A percentile compares a stretch with the other conserved stretches of the same genome.
Conservation (phyloP, 2,329 filamentous ascomycete genomes). For the Botrytis deweyae region DNA sequence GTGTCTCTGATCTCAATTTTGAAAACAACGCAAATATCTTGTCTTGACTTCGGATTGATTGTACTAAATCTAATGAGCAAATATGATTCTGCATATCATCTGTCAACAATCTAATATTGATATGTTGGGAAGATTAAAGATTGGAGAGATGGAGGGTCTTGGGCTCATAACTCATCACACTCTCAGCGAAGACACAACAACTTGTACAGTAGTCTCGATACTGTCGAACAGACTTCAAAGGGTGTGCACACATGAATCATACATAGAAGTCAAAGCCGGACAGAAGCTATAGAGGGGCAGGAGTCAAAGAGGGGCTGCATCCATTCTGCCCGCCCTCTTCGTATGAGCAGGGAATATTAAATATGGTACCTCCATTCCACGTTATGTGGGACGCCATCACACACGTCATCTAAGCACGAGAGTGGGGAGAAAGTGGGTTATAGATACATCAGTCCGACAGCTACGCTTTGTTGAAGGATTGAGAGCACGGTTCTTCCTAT, state of each 20-base stretch:
- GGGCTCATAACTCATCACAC: no score
- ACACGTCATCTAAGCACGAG: neutral
- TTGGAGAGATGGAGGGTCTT: neutral
- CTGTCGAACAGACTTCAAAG: neutral
- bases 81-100: neutral
- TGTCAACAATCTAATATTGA: neutral
- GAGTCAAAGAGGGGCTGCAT: neutral
- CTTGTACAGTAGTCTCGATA: neutral
- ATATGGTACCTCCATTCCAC: neutral
- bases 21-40: fast-evolving
- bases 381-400: neutral
- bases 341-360: neutral
- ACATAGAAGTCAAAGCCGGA: no score
- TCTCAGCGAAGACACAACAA: neutral
- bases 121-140: neutral
- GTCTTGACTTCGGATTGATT: neutral
- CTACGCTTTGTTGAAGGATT: neutral
- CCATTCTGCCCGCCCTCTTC: neutral
- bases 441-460: neutral
- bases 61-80: neutral
- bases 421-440: neutral
- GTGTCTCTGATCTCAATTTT: neutral
- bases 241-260: neutral
- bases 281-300: no score
- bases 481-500: neutral